A percentile compares a stretch with the other conserved stretches of the same genome.
phyloP scores from a whole-genome alignment of 352 stramenopile genomes.

The Phytophthora pistaciae region DNA sequence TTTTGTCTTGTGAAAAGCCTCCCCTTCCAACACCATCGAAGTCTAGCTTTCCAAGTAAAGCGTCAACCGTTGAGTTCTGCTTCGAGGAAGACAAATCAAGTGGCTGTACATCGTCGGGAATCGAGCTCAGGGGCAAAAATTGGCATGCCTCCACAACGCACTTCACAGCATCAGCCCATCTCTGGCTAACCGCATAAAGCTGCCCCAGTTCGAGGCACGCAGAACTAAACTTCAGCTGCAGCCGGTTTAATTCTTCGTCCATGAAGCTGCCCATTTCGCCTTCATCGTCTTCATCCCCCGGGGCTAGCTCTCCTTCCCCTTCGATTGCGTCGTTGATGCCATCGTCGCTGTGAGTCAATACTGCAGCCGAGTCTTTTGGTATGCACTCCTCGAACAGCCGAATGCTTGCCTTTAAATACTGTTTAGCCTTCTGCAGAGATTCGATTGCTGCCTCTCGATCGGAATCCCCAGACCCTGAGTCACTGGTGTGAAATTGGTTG shows the following conservation, averaged over 20 bases:
- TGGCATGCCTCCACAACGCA: slow-evolving; percentile 59
- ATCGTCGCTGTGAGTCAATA: slow-evolving; percentile 42
- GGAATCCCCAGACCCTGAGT: slow-evolving; percentile 10
- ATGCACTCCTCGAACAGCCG: slow-evolving; percentile 78
- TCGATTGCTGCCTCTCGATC: slow-evolving; percentile 36
- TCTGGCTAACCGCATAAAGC: slow-evolving; percentile 43
- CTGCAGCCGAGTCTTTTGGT: slow-evolving; percentile 32
- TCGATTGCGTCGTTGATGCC: slow-evolving; percentile 23
- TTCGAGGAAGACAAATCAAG: slow-evolving; percentile 29
- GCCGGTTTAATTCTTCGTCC: slow-evolving; percentile 74
- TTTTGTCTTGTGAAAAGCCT: slow-evolving; percentile 33
- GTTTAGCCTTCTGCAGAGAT: slow-evolving; percentile 62
- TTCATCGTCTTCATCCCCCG: slow-evolving; percentile 37
- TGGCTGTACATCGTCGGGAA: slow-evolving; percentile 41
- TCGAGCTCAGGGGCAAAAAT: slow-evolving; percentile 47
- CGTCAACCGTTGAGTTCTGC: slow-evolving; percentile 40
- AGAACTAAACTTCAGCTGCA: slow-evolving; percentile 83
- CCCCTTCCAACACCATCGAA: slow-evolving; percentile 71
- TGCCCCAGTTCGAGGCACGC: slow-evolving; percentile 69
- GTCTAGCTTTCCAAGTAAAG: slow-evolving; percentile 63
- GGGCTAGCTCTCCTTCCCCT: slow-evolving; percentile 19
- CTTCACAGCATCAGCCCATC: slow-evolving; percentile 49
- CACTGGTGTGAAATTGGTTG: slow-evolving; percentile 32
- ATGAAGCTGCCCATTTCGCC: slow-evolving; percentile 76
- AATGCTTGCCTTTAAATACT: slow-evolving; percentile 78